Conservation (phyloP, 345 rosid genomes). For the Raphanus raphanistrum region DNA sequence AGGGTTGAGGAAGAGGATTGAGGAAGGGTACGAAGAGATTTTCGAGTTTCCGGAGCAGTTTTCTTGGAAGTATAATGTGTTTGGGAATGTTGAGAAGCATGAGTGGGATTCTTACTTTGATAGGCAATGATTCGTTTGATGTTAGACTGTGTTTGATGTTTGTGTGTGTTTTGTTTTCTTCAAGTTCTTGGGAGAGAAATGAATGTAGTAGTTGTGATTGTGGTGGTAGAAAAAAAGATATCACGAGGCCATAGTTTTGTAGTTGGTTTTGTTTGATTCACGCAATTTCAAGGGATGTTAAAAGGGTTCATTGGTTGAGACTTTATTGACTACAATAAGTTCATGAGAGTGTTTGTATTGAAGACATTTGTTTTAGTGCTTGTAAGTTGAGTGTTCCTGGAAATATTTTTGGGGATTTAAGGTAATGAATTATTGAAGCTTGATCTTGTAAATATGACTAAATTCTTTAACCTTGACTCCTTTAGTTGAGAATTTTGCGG, state of each 20-base stretch:
- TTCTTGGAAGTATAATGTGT: slow-evolving; percentile 61
- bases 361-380: not conserved
- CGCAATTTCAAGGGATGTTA: not conserved
- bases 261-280: not conserved
- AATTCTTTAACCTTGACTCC: too few relatives aligned
- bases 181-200: slow-evolving; percentile 7
- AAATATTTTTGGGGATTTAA: too few relatives aligned
- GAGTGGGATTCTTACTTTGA: slow-evolving; percentile 68
- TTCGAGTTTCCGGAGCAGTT: slow-evolving; percentile 47
- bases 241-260: not conserved
- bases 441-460: too few relatives aligned
- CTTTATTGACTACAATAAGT: not conserved
- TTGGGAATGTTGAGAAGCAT: slow-evolving; percentile 50
- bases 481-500: too few relatives aligned
- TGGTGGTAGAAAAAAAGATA: slow-evolving; percentile 1
- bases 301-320: not conserved
- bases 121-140: slow-evolving; percentile 22
- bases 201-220: slow-evolving; percentile 14
- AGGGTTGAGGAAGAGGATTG: slow-evolving; percentile 40
- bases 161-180: not conserved
- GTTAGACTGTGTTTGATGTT: slow-evolving; percentile 7
- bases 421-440: too few relatives aligned
- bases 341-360: not conserved
- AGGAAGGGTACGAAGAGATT: slow-evolving; percentile 40
- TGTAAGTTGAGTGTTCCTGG: not conserved